phyloP scores from a whole-genome alignment of 2,329 filamentous ascomycete species.

The Cryphonectria carpinicola region DNA sequence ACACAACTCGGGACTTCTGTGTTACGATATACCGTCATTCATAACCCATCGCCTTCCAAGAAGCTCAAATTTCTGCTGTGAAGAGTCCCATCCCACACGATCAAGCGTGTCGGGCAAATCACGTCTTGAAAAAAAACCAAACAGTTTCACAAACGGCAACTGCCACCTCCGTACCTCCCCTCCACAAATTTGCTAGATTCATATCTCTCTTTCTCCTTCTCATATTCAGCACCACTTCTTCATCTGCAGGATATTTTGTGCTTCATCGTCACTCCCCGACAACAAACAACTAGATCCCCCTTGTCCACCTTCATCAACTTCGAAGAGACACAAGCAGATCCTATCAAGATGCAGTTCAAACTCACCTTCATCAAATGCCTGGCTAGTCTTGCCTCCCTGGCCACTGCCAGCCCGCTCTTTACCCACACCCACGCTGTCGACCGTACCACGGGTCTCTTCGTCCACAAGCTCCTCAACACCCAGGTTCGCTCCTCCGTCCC shows the following conservation, averaged over 20 bases:
- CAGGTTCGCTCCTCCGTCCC: background rate
- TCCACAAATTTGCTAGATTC: background rate
- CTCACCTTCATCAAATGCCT: background rate
- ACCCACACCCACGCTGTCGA: background rate
- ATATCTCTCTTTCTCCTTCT: background rate
- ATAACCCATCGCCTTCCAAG: background rate
- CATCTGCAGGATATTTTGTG: background rate
- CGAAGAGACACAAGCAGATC: background rate
- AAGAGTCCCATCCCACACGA: background rate
- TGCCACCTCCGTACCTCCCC: background rate
- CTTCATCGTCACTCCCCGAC: background rate
- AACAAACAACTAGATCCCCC: background rate
- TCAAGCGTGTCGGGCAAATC: background rate
- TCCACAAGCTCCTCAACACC: background rate
- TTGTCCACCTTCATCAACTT: background rate
- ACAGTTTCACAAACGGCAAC: background rate
- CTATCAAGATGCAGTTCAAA: slow-evolving; percentile 1
- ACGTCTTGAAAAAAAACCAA: background rate
- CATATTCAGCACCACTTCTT: background rate
- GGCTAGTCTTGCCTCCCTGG: background rate
- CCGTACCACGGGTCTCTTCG: background rate
- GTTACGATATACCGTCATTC: background rate
- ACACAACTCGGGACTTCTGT: background rate
- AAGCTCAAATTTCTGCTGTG: background rate
- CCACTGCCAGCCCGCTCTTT: background rate